A percentile compares a stretch with the other conserved stretches of the same genome.
Conservation (phyloP, 768 basidiomycete genomes). For the Pholiota microspora region DNA sequence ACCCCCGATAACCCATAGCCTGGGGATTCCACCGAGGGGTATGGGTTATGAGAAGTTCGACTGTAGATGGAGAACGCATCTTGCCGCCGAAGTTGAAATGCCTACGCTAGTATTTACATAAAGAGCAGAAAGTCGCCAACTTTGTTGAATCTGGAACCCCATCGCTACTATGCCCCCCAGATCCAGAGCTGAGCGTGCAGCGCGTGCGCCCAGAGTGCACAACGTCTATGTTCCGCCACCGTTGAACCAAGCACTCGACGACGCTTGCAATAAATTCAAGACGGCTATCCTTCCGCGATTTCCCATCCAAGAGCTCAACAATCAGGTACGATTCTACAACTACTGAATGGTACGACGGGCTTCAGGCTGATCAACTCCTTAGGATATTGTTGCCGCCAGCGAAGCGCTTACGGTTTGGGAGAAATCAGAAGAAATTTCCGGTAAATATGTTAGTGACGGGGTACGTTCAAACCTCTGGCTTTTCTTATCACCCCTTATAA, state of each 20-base stretch:
- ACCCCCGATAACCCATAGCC: no score
- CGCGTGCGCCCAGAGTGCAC: neutral
- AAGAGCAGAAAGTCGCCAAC: neutral
- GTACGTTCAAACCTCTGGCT: neutral
- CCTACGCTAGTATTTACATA: neutral
- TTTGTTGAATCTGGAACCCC: neutral
- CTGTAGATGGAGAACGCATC: no score
- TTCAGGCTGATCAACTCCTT: neutral
- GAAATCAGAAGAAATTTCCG: neutral
- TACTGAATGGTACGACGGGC: neutral
- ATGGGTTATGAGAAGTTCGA: no score
- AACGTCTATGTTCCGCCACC: neutral
- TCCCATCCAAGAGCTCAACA: neutral
- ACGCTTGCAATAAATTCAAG: neutral
- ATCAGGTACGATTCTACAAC: neutral
- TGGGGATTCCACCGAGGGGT: no score
- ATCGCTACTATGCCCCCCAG: neutral
- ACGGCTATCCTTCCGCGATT: neutral
- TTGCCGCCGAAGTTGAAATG: no score
- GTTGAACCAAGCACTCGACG: neutral
- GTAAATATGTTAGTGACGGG: neutral
- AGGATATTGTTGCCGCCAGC: neutral
- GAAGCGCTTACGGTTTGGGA: constrained; percentile 1
- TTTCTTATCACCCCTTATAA: neutral
- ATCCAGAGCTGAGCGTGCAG: neutral